Evolutionary conservation across 2,329 filamentous ascomycete species (phyloP).

Genomic region (Neoscytalidium dimidiatum): DNA sequence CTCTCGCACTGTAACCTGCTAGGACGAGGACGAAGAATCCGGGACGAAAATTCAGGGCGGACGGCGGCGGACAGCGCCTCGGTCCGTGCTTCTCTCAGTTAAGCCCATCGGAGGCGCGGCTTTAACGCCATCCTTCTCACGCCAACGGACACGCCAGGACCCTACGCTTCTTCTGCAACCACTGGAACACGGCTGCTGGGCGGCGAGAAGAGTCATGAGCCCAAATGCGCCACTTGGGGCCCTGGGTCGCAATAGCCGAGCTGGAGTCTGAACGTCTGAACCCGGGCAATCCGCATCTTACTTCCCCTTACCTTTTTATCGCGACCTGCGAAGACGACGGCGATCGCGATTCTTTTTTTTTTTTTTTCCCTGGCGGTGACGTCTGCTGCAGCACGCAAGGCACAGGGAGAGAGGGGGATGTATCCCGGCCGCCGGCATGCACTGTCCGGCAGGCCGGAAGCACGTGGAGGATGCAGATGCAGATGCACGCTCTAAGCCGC

Average conservation of each 20-base stretch:
- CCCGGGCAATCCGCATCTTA: no score
- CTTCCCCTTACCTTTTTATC: background rate
- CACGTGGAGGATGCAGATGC: background rate
- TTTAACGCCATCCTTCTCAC: slow-evolving; percentile 2
- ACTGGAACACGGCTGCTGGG: background rate
- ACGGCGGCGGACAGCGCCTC: slow-evolving; percentile 2
- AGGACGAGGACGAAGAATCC: no score
- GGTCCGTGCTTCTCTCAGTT: background rate
- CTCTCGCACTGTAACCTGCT: background rate
- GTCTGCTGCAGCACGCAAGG: background rate
- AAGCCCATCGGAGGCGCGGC: background rate
- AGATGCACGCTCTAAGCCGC: background rate
- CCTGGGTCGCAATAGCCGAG: background rate
- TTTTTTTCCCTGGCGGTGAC: background rate
- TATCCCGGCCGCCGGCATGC: background rate
- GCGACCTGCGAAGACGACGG: background rate
- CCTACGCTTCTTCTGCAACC: background rate
- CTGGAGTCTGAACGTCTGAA: background rate
- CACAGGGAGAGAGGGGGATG: background rate
- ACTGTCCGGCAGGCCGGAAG: background rate
- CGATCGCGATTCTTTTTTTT: background rate
- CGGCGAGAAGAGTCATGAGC: background rate
- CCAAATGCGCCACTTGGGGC: background rate
- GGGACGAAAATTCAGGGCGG: background rate
- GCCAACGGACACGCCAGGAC: background rate